phyloP scores from a whole-genome alignment of 495 filamentous ascomycete genomes.

The Trichocladium antarcticum region DNA sequence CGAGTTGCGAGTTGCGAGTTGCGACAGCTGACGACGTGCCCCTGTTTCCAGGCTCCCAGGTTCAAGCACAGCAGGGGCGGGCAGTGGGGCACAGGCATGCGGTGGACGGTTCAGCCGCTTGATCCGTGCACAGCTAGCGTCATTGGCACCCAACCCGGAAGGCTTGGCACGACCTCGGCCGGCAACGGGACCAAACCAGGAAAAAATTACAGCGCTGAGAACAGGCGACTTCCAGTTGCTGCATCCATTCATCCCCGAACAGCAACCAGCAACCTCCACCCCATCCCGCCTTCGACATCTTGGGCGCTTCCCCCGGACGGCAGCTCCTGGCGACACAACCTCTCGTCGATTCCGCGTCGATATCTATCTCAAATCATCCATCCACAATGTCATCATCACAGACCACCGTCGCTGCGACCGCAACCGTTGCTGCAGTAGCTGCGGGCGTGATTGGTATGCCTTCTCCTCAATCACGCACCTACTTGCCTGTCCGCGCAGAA shows the following conservation, averaged over 20 bases:
- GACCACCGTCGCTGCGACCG: slow-evolving; percentile 61
- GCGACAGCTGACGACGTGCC: slow-evolving; percentile 2
- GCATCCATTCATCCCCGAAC: neutral
- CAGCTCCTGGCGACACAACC: neutral
- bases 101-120: neutral
- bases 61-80: neutral
- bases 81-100: neutral
- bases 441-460: slow-evolving; percentile 64
- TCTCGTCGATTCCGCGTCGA: neutral
- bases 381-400: slow-evolving; percentile 38
- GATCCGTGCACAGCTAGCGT: slow-evolving; percentile 12
- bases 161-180: slow-evolving; percentile 5
- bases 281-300: neutral
- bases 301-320: neutral
- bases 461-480: slow-evolving; percentile 40
- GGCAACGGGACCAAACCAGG: slow-evolving; percentile 3
- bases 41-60: neutral
- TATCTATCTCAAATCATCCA: neutral
- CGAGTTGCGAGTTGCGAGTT: too few species aligned
- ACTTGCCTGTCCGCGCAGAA: slow-evolving; percentile 50
- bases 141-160: neutral
- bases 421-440: slow-evolving; percentile 58
- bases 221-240: neutral
- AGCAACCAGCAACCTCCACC: slow-evolving; percentile 1
- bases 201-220: slow-evolving; percentile 11